Evolutionary conservation across 192 early-diverging fungal species (phyloP).

Genomic region (Umbelopsis ramanniana): DNA sequence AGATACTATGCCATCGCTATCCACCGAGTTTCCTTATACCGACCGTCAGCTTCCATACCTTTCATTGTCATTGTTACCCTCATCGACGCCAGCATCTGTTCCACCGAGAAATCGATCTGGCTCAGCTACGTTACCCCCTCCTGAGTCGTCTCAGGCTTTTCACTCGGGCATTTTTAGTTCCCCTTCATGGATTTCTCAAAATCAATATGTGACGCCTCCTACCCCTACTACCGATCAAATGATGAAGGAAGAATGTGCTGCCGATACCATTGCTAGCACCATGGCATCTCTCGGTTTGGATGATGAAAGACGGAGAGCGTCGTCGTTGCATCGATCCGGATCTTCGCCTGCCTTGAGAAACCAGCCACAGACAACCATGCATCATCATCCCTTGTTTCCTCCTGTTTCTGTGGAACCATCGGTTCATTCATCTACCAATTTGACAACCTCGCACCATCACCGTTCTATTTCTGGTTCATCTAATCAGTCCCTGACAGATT

Average conservation of each 20-base stretch:
- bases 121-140: constrained; percentile 14
- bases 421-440: constrained; percentile 21
- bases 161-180: constrained; percentile 17
- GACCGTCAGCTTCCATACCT: neutral
- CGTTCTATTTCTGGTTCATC: constrained; percentile 11
- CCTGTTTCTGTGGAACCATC: constrained; percentile 19
- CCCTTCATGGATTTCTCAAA: neutral
- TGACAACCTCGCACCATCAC: neutral
- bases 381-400: constrained; percentile 7
- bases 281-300: constrained; percentile 38
- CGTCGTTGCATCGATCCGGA: constrained; percentile 10
- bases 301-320: constrained; percentile 2
- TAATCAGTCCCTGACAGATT: neutral
- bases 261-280: constrained; percentile 37
- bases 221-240: constrained; percentile 37
- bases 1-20: constrained; percentile 35
- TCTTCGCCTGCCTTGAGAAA: constrained; percentile 4
- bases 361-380: constrained; percentile 6
- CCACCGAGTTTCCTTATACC: constrained; percentile 28
- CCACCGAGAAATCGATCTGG: constrained; percentile 26
- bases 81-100: constrained; percentile 1
- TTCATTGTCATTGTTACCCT: constrained; percentile 1
- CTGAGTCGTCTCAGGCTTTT: constrained; percentile 8
- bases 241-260: constrained; percentile 27
- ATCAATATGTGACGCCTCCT: constrained; percentile 20